Conservation (phyloP, 345 rosid genomes). For the Camelina neglecta region DNA sequence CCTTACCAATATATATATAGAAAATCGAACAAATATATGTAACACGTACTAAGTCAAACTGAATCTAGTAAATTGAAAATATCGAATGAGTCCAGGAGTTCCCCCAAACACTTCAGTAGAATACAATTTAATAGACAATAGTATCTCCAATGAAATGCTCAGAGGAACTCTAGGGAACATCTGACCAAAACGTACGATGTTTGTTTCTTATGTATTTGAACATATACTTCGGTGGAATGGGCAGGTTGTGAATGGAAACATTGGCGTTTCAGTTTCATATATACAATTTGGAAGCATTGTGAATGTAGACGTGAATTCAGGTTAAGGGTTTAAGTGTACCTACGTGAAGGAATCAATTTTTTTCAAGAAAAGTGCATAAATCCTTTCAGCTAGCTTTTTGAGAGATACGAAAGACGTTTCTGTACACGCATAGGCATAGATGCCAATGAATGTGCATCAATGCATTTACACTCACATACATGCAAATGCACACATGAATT, state of each 20-base stretch:
- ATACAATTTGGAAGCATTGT: constrained; percentile 4
- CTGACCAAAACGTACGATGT: constrained; percentile 11
- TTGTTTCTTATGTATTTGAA: constrained; percentile 27
- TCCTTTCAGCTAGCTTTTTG: constrained; percentile 10
- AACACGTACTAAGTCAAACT: neutral
- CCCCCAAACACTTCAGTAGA: constrained; percentile 46
- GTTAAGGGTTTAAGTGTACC: constrained; percentile 12
- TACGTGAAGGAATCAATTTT: constrained; percentile 15
- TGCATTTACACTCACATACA: constrained; percentile 13
- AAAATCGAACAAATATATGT: neutral
- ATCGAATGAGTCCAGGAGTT: constrained; percentile 40
- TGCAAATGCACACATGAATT: constrained; percentile 5
- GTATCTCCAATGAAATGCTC: constrained; percentile 39
- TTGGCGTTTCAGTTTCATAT: constrained; percentile 18
- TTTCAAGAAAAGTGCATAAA: constrained; percentile 20
- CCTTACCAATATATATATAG: neutral
- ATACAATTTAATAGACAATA: constrained; percentile 12
- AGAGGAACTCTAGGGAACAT: constrained; percentile 41
- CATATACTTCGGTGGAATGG: neutral
- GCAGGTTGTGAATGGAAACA: neutral
- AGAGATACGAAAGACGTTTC: neutral
- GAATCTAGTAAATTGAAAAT: neutral
- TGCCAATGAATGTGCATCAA: neutral
- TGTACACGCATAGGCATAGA: constrained; percentile 2
- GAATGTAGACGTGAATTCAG: constrained; percentile 42